These are phyloP conservation scores for Verbena officinalis DNA, from an alignment of 257 asterid species.

Conservation along the genomic window DNA sequence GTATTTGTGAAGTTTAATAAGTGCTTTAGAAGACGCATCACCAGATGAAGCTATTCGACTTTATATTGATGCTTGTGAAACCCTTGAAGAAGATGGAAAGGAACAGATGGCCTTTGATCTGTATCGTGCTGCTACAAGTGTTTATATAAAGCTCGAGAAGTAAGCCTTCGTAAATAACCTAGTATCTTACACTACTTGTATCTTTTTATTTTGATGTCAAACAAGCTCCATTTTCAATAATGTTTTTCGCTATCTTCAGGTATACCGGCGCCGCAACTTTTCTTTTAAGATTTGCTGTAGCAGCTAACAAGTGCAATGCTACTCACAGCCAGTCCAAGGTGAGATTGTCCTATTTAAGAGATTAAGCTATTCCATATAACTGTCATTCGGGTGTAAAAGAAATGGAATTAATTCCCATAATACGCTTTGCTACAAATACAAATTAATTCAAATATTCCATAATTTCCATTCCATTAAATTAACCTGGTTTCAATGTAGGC, in stretches of 20 bases:
- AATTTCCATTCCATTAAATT: slow-evolving; percentile 21
- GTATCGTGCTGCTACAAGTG: slow-evolving; percentile 80
- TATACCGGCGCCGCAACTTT: slow-evolving; percentile 83
- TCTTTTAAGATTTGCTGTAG: slow-evolving; percentile 69
- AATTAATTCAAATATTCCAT: too few relatives aligned
- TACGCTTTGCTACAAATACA: too few relatives aligned
- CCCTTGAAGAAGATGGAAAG: slow-evolving; percentile 94
- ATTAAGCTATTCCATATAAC: too few relatives aligned
- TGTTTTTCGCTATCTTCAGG: slow-evolving; percentile 49
- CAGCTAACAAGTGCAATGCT: slow-evolving; percentile 90
- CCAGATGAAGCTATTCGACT: slow-evolving; percentile 91
- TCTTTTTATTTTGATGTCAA: too few relatives aligned
- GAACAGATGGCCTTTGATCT: slow-evolving; percentile 98
- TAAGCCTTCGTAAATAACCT: too few relatives aligned
- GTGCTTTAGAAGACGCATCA: slow-evolving; percentile 82
- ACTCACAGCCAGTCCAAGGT: slow-evolving; percentile 98
- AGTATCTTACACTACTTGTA: too few relatives aligned
- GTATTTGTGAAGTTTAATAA: slow-evolving; percentile 25
- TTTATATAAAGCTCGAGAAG: slow-evolving; percentile 91
- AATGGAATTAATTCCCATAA: too few relatives aligned
- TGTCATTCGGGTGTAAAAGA: too few relatives aligned
- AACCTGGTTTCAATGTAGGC: slow-evolving; percentile 62
- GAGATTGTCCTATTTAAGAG: slow-evolving; percentile 21
- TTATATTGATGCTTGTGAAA: slow-evolving; percentile 75
- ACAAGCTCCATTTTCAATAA: slow-evolving; percentile 8